Base-by-base conservation (phyloP, 345 rosid species). In the Linum usitatissimum region DNA sequence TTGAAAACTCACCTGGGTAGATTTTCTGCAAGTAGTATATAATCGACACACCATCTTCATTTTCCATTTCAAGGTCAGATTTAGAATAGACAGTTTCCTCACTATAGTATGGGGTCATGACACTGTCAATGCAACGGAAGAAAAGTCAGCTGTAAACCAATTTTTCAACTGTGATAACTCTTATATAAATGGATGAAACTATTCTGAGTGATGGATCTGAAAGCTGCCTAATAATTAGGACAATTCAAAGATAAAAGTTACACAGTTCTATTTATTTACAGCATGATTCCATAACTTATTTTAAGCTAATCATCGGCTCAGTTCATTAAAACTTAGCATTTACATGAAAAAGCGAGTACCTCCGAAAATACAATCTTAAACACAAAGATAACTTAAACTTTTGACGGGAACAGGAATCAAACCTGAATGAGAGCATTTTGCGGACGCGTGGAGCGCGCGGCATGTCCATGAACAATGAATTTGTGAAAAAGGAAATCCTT, bases 381-480 rank as follows among this genome's bases (percentile, higher is more conserved):
- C 31, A 60, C 34, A 17, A 7, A 60, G 15, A 30, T 14, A 38
- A 38, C 7, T 3, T 15, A 0, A 45, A 45, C 51, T 45, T 45
- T 40, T 45, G 4, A 45, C 51, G 21, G 20, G 36, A 60, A 2
- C 49, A 9, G 20, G 18, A 31, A 60, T 17, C 4, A 60, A 19
- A 70, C 67, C 84, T 55, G 73, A 79, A 84, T 61, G 86, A 78
- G 68, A 84, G 84, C 90, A 84, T 84, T 65, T 81, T 79, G 54
- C 72, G 79, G 69, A 84, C 81, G 75, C 77, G 78, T 49, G 90
- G 90, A 30, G 90, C 83, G 66, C 45, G 17, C 48, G 90, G 90
- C 90, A 84, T 84, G 56, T 80, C 81, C 90, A 84, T 84, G 79
- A 82, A 84, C 68, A 84, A 48, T 34, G 90, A 84, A 72, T 84